Base-by-base conservation (phyloP, 2,329 filamentous ascomycete genomes). In the Epichloe festucae region DNA sequence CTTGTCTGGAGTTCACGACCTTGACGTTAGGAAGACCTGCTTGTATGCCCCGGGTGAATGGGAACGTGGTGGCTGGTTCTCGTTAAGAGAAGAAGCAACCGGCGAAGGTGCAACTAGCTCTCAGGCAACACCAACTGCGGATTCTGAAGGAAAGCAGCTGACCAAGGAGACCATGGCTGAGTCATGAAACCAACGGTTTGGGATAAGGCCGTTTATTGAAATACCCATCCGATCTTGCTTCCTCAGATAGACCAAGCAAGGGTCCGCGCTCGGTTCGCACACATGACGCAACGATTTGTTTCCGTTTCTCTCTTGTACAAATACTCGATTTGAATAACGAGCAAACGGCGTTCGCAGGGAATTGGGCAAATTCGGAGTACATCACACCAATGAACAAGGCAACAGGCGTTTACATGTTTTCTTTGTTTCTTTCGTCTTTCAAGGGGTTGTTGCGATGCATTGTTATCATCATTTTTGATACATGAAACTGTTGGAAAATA, bases 51-150 rank as follows among this genome's bases (percentile, higher is more conserved):
- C 79, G 2, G 88, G 89, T 0, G 65, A 82, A 45, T 95, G 89
- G 89, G 89, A 94, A 59, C 71, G 73, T n/a, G 89, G 89, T 4
- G 89, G 89, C 1, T 95, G 89, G 89, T 93, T 95, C 49, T 52
- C 50, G 11, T 40, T 58, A 6, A 58, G 56, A 45, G 44, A 57
- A 3, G 41, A 42, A 1, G 31, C 57, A 4, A 45, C 39, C 1
- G 41, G 55, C 7, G 55, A 53, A 1, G 50, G 52, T 31, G 53
- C 27, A 5, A 48, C 55, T 1, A 60, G 58, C 44, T 59, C 62
- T 39, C 56, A 62, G 8, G 55, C 50, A 2, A 66, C 63, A 10
- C 63, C 64, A 8, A 64, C 49, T 35, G 60, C 59, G 5, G 60
- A 63, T 34, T 53, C 57, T 14, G 36, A 36, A 19, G 34, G 8